A percentile compares a stretch with the other conserved stretches of the same genome.
These are phyloP conservation scores for Pyrrhoderma lamaoense DNA, from an alignment of 1,284 basidiomycete genomes.

Conservation along the genomic window DNA sequence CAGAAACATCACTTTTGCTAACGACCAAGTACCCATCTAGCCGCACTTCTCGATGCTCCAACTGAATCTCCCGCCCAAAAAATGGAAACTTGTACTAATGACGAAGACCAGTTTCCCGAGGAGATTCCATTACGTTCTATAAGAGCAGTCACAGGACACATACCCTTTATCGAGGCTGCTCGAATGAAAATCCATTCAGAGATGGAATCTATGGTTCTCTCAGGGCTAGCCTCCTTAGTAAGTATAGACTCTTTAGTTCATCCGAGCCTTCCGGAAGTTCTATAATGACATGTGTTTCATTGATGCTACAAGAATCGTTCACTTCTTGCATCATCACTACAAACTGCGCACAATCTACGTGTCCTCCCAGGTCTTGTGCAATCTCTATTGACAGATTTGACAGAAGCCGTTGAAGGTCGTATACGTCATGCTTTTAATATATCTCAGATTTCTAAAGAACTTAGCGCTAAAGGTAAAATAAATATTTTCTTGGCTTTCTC, in stretches of 20 bases:
- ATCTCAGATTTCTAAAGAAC: slow-evolving; percentile 77
- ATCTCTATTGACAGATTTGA: slow-evolving; percentile 73
- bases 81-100: neutral
- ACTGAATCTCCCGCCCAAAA: neutral
- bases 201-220: slow-evolving; percentile 84
- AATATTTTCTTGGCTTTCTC: neutral
- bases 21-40: slow-evolving; percentile 1
- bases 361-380: slow-evolving; percentile 80
- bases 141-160: slow-evolving; percentile 58
- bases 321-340: slow-evolving; percentile 82
- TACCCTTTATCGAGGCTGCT: slow-evolving; percentile 65
- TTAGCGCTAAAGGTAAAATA: slow-evolving; percentile 60
- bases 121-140: slow-evolving; percentile 60
- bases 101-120: slow-evolving; percentile 7
- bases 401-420: slow-evolving; percentile 75
- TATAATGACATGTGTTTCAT: neutral
- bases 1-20: neutral
- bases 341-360: slow-evolving; percentile 90
- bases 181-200: slow-evolving; percentile 64
- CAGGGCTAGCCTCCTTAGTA: slow-evolving; percentile 69
- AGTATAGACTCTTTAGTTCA: neutral
- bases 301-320: slow-evolving; percentile 82
- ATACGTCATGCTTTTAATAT: slow-evolving; percentile 83
- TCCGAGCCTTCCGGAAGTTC: too few relatives aligned
- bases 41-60: slow-evolving; percentile 11